Base-by-base conservation (phyloP, 768 basidiomycete genomes). In the Tremella mesenterica region DNA sequence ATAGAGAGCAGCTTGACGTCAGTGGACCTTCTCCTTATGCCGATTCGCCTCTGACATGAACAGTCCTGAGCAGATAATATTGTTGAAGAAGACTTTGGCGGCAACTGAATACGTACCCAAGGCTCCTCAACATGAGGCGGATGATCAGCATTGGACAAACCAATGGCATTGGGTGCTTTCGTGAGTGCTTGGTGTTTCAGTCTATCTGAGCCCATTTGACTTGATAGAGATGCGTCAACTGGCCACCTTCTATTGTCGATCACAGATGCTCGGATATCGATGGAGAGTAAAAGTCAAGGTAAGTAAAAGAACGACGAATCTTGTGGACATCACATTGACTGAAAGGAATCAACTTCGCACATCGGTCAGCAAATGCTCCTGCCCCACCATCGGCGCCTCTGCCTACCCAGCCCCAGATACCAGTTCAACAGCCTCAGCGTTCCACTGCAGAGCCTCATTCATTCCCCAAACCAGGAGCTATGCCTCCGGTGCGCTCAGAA, bases 111-210 rank as follows among this genome's bases (percentile, higher is more conserved):
- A 95, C 29, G 78, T 89, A 29, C 85, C 87, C 62, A 81, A 88
- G 43, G 75, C 95, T 5, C 92, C 92, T 1, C 77, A 79, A 1
- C 79, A 80, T 2, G 93, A 41, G 23, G n/a, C n/a, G 14, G 38
- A 99, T 71, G 91, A 96, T 63, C 83, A 85, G 2, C 84, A 88
- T 0, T 99, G 95, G 95, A 99, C 96, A 75, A 96, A 95, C 71
- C 90, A 88, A 71, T 96, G 93, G 93, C 90, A 95, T 71, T 95
- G 93, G 93, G 93, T 96, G 66, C 76, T 97, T 38, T 91, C 70
- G 70, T 72, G 31, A 27, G 64, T 56, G 13, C 8, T 47, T n/a
- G 23, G 23, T 31, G 4, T 8, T 21, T 18, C 13, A 2, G 16
- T 38, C 4, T 20, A 8, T 16, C 14, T 41, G 1, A 30, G 29